Evolutionary conservation across 139 green algal genomes (phyloP).

Genomic region (Desmodesmus armatus): DNA sequence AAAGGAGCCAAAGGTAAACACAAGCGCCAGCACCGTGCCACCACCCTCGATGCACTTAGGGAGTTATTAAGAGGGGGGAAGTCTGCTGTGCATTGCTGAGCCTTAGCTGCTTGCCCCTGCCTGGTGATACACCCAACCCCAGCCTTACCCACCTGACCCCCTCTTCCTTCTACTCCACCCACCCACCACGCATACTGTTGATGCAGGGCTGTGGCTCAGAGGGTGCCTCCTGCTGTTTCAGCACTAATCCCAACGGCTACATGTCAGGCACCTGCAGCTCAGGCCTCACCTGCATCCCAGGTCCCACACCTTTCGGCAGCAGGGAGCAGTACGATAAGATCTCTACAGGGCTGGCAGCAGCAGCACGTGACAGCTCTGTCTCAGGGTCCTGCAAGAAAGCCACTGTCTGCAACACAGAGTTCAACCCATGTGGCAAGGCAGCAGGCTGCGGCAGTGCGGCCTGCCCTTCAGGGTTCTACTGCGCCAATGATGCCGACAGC

Average conservation of each 20-base stretch:
- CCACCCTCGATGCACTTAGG: not conserved
- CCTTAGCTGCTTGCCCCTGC: not conserved
- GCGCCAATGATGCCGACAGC: conserved; percentile 5
- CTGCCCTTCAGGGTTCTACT: conserved; percentile 32
- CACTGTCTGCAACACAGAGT: not conserved
- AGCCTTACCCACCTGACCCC: not conserved
- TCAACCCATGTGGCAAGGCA: conserved; percentile 33
- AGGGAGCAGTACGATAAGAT: conserved; percentile 12
- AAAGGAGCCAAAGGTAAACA: not conserved
- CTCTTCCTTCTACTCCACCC: not conserved
- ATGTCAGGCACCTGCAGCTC: not conserved
- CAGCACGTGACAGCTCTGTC: not conserved
- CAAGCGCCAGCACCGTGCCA: not conserved
- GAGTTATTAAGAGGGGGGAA: not conserved
- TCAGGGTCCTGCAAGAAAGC: conserved; percentile 16
- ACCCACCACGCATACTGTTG: not conserved
- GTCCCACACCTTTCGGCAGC: not conserved
- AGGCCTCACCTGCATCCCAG: conserved; percentile 12
- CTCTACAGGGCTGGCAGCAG: not conserved
- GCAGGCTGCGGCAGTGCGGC: not conserved
- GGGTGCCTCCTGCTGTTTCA: conserved; percentile 29
- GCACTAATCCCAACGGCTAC: not conserved
- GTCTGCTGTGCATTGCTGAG: not conserved
- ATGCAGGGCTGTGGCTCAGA: conserved; percentile 33
- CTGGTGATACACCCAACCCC: not conserved